Base-by-base conservation (phyloP, 2,329 filamentous ascomycete genomes). In the Ceratocystis ficicola region DNA sequence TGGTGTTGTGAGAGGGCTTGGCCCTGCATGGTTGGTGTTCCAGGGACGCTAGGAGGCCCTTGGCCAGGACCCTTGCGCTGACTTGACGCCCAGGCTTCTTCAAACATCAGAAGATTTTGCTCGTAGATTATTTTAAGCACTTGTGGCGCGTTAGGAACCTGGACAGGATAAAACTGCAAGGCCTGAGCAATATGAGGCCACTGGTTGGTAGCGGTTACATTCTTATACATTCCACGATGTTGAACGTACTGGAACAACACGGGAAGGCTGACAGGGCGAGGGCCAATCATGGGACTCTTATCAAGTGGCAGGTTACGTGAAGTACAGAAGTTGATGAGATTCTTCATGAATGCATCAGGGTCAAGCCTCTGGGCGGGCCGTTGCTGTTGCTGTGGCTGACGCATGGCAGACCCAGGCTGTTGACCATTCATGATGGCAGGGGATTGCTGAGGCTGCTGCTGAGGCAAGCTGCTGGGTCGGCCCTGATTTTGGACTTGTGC, bases 171-270 rank as follows among this genome's bases (percentile, higher is more conserved):
- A 61, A 90, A 83, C 3, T 82, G 81, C 62, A 91, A 74, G 36
- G 81, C 77, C 66, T 84, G 82, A 0, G 89, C 86, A 65, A 96
- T 79, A 62, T 85, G 81, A 1, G 80, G 78, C 94, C 94, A 97
- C 66, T 81, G 80, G 69, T 90, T 89, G 28, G 79, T 79, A 28
- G 82, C 81, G 0, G 84, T 86, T 2, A 95, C 84, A 68, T 81
- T 84, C 70, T 87, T 88, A 66, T 87, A 94, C 4, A 91, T 91
- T 28, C 89, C 89, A 71, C 88, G 92, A 70, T 86, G 82, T 59
- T 77, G 75, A 1, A 96, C 89, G 0, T 84, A 79, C 68, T 87
- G 84, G 74, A 95, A 97, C 2, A 97, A 79, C 68, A 86, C 82
- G 72, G 90, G 83, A 12, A 96, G 76, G 70, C 87, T 87, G 46